Base-by-base conservation (phyloP, 2,329 filamentous ascomycete species). In the Chaetomiaceae sp. region DNA sequence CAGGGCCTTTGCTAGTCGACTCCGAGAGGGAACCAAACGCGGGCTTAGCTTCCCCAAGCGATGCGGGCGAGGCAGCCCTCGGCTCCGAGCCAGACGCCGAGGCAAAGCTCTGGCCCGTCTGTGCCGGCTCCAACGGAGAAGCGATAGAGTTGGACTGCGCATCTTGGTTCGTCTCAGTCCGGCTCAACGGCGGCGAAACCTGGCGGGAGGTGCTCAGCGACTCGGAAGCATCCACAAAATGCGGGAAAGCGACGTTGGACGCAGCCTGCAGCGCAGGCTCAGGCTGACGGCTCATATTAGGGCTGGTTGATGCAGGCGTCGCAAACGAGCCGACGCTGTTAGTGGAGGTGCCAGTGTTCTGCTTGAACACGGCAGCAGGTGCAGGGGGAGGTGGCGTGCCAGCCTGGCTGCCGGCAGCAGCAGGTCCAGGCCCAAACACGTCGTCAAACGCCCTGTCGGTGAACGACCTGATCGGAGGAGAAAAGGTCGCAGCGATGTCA, bases 371-470 rank as follows among this genome's bases (percentile, higher is more conserved):
- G n/a, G 81, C 81, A 5, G 81, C 81, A 12, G 80, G 81, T 25
- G 68, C 68, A 9, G 79, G 75, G 73, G 67, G 67, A 55, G 73
- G 71, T 23, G 70, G 70, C 43, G 69, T 73, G 47, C 64, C 67
- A 8, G 69, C 38, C 48, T 70, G 49, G 71, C 64, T 55, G 69
- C 69, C 12, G 71, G 65, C 33, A 69, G 60, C 14, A 71, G 70
- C 60, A 83, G 85, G 83, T 2, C 89, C 89, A 83, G 85, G 83
- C 2, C 89, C 89, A 67, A 95, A 96, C 39, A 96, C 83, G 62
- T 86, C 90, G 64, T 95, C 89, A 66, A 95, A 95, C 4, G 84
- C 83, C 68, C 79, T 83, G 57, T 88, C 84, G 43, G 76, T 73
- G 50, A 74, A 73, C 42, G 72, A 70, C 59, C 72, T 70, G 35